These are phyloP conservation scores for Xylaria sp. DNA, from an alignment of 2,329 filamentous ascomycete species.

Conservation along the genomic window DNA sequence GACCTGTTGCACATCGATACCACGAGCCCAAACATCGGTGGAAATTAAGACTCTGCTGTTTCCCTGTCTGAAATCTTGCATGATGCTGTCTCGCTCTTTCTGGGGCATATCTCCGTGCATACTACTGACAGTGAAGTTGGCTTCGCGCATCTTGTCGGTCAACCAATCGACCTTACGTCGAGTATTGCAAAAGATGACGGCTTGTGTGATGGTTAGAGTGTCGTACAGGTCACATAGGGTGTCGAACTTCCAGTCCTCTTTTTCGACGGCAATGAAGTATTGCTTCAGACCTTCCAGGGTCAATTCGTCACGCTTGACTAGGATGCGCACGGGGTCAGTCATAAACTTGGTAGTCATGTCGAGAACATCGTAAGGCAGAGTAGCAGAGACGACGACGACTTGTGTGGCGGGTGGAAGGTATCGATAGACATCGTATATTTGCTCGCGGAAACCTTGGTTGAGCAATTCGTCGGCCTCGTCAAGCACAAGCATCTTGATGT, in stretches of 20 bases:
- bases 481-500: slow-evolving; percentile 72
- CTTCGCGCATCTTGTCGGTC: slow-evolving; percentile 98
- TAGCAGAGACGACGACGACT: slow-evolving; percentile 97
- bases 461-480: slow-evolving; percentile 74
- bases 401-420: slow-evolving; percentile 96
- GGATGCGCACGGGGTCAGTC: slow-evolving; percentile 94
- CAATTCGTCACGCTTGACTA: slow-evolving; percentile 98
- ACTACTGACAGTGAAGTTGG: slow-evolving; percentile 97
- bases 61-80: slow-evolving; percentile 98
- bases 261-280: slow-evolving; percentile 99
- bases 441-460: slow-evolving; percentile 95
- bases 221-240: slow-evolving; percentile 99
- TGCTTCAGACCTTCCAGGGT: slow-evolving; percentile 98
- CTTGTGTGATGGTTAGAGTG: slow-evolving; percentile 97
- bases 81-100: slow-evolving; percentile 97
- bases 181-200: slow-evolving; percentile 99
- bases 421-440: slow-evolving; percentile 99
- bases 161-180: slow-evolving; percentile 99
- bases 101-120: slow-evolving; percentile 99
- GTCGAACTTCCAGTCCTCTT: slow-evolving; percentile 99
- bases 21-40: slow-evolving; percentile 96
- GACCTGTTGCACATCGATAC: slow-evolving; percentile 99
- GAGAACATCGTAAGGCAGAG: slow-evolving; percentile 95
- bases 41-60: slow-evolving; percentile 97
- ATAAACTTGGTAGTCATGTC: slow-evolving; percentile 99